Base-by-base conservation (phyloP, 768 basidiomycete species). In the Boletus eberwhitei region DNA sequence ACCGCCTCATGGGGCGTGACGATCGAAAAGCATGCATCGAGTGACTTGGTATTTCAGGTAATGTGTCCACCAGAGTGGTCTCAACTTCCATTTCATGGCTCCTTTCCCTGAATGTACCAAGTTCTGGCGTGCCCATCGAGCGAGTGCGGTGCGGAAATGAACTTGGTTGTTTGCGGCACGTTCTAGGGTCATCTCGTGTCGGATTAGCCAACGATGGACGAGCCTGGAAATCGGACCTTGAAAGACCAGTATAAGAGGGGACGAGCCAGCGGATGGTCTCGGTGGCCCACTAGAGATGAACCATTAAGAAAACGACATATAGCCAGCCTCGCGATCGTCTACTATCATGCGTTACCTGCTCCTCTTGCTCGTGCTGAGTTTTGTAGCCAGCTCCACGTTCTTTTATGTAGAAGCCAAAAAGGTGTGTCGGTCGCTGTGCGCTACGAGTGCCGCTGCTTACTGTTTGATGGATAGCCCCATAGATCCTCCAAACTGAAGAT, bases 231-330 rank as follows among this genome's bases (percentile, higher is more conserved):
- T 59, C 66, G 66, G 65, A 65, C 52, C 55, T 57, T 53, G 60
- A 66, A 66, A 51, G 63, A 35, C 40, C 13, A 6, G 57, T 68
- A 66, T 66, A 66, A 68, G 64, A 68, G 26, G 22, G 53, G 47
- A 39, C 29, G 45, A 50, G 47, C 24, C 11, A 24, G 29, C 19
- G 37, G 41, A 47, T 16, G 26, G 54, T 53, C 31, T 53, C 49
- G 43, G 34, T 38, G 66, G 66, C 65, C 66, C 66, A 66, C 45
- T 55, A 68, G 58, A 68, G 21, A 66, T 66, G 65, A 65, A 65
- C 55, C 31, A 60, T 58, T 68, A 58, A 54, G 58, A 48, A 67
- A 57, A 48, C 48, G 7, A 47, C 44, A 39, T 32, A 54, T 47
- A 42, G 3, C 43, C 32, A 42, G 3, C 43, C 26, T 40, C 37